Conservation (phyloP, 108 stramenopile species). For the Nannochloropsis salina region DNA sequence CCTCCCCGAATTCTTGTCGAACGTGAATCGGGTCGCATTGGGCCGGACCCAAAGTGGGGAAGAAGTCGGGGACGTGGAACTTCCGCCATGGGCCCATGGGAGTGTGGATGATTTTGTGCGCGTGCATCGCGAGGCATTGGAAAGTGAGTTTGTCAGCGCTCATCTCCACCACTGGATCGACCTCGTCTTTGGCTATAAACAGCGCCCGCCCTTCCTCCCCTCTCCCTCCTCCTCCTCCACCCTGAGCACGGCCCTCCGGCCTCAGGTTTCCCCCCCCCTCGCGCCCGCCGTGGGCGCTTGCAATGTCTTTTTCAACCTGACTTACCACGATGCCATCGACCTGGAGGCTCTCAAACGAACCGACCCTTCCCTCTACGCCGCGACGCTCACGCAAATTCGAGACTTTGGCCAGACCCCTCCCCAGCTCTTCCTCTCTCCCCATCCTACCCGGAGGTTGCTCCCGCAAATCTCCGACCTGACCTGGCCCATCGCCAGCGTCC, state of each 20-base stretch:
- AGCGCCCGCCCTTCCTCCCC: constrained; percentile 47
- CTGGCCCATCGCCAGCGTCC: constrained; percentile 50
- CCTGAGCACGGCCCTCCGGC: neutral
- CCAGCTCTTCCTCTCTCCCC: neutral
- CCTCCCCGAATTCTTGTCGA: constrained; percentile 18
- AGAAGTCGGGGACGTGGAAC: constrained; percentile 66
- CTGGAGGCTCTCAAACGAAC: constrained; percentile 26
- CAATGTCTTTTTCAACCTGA: constrained; percentile 90
- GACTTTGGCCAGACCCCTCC: neutral
- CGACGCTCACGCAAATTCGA: neutral
- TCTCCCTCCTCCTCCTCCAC: neutral
- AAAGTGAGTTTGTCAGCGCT: constrained; percentile 69
- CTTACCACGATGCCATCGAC: constrained; percentile 75
- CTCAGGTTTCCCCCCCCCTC: constrained; percentile 42
- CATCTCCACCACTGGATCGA: constrained; percentile 90
- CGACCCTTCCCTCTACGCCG: constrained; percentile 25
- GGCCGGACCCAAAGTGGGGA: constrained; percentile 22
- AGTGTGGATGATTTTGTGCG: constrained; percentile 81
- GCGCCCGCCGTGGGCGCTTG: constrained; percentile 67
- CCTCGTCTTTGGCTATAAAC: constrained; percentile 90
- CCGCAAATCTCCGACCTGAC: constrained; percentile 46
- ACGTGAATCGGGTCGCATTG: neutral
- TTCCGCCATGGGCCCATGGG: constrained; percentile 88
- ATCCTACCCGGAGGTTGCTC: constrained; percentile 28
- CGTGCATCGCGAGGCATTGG: constrained; percentile 68